A percentile compares a stretch with the other conserved stretches of the same genome.
These are phyloP conservation scores for Penicillium psychrofluorescens DNA, from an alignment of 495 filamentous ascomycete genomes.

Conservation along the genomic window DNA sequence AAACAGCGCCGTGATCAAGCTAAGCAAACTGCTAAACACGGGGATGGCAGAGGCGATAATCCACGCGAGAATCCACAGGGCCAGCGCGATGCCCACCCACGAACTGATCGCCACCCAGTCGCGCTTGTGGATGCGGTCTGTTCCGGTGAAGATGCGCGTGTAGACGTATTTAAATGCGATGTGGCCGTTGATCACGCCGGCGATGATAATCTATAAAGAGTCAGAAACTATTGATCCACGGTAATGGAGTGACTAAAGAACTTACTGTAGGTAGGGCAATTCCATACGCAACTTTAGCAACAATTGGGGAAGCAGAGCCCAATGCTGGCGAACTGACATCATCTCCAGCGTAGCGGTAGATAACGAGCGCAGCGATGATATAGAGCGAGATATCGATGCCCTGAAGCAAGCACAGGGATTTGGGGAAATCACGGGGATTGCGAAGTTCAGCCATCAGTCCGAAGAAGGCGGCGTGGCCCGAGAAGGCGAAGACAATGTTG, in stretches of 20 bases:
- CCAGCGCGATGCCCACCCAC: conserved; percentile 52
- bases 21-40: conserved; percentile 60
- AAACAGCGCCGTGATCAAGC: conserved; percentile 39
- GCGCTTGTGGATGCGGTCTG: conserved; percentile 54
- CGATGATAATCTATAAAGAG: conserved; percentile 36
- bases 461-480: conserved; percentile 66
- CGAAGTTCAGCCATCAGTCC: conserved; percentile 71
- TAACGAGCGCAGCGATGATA: conserved; percentile 37
- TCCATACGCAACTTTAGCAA: conserved; percentile 69
- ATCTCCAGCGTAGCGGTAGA: conserved; percentile 65
- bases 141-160: conserved; percentile 50
- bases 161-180: conserved; percentile 59
- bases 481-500: conserved; percentile 45
- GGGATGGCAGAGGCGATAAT: conserved; percentile 67
- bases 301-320: conserved; percentile 51
- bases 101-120: conserved; percentile 40
- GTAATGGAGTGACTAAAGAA: not conserved
- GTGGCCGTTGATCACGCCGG: conserved; percentile 65
- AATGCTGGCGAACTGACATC: conserved; percentile 66
- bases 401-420: conserved; percentile 59
- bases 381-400: conserved; percentile 61
- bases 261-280: conserved; percentile 64
- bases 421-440: conserved; percentile 57
- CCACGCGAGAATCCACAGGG: conserved; percentile 60
- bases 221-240: not conserved